A percentile compares a stretch with the other conserved stretches of the same genome.
Evolutionary conservation across 176 grass and related monocot genomes (phyloP).

Genomic region (Carex kokanica): DNA sequence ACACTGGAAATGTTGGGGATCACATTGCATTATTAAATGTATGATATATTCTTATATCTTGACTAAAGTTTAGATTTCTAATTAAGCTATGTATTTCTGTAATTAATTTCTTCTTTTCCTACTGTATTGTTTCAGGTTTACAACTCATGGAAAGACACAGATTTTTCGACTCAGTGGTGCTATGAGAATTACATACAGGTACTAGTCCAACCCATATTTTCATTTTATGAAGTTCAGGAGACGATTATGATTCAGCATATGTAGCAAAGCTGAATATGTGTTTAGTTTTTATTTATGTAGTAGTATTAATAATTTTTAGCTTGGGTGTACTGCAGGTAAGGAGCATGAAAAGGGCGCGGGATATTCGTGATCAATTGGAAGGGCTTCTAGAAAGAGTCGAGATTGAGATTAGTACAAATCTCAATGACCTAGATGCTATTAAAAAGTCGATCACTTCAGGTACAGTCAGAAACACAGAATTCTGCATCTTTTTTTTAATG

Average conservation of each 20-base stretch:
- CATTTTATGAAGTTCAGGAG: background rate
- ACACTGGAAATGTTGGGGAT: slow-evolving; percentile 86
- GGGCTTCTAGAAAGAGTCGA: slow-evolving; percentile 92
- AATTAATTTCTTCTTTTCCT: slow-evolving; percentile 26
- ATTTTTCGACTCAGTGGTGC: slow-evolving; percentile 93
- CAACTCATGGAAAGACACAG: slow-evolving; percentile 85
- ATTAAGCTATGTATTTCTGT: slow-evolving; percentile 12
- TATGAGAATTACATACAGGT: slow-evolving; percentile 97
- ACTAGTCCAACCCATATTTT: background rate
- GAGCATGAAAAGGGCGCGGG: slow-evolving; percentile 88
- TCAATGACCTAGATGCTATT: slow-evolving; percentile 61
- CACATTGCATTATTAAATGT: slow-evolving; percentile 90
- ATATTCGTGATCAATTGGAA: slow-evolving; percentile 90
- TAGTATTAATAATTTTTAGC: slow-evolving; percentile 6
- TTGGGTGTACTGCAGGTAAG: slow-evolving; percentile 48
- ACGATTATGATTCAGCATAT: background rate
- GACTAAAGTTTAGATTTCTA: slow-evolving; percentile 2
- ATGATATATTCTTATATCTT: slow-evolving; percentile 13
- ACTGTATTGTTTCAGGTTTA: slow-evolving; percentile 54
- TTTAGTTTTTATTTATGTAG: background rate
- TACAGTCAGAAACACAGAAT: slow-evolving; percentile 29
- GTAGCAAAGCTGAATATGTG: background rate
- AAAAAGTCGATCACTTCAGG: slow-evolving; percentile 94
- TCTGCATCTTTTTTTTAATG: slow-evolving; percentile 19
- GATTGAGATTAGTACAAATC: slow-evolving; percentile 77